Conservation (phyloP, 1,139 yeast genomes). For the Spathaspora sp. region DNA sequence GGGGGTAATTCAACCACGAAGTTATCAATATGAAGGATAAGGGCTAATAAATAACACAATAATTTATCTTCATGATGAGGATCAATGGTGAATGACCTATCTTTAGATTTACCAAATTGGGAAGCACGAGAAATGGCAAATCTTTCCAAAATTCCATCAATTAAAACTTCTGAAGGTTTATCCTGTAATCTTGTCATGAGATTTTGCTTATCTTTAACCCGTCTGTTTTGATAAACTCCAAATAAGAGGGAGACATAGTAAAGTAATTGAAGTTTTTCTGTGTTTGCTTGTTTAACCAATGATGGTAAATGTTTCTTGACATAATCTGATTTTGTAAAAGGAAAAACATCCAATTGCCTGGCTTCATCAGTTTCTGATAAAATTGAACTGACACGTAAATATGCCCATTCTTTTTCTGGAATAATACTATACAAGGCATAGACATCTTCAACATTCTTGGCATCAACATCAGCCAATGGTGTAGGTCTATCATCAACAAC, state of each 20-base stretch:
- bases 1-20: constrained; percentile 78
- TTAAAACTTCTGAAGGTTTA: constrained; percentile 66
- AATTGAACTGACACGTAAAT: constrained; percentile 59
- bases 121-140: constrained; percentile 69
- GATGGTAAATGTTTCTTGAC: constrained; percentile 50
- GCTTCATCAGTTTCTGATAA: constrained; percentile 51
- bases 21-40: constrained; percentile 73
- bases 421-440: constrained; percentile 74
- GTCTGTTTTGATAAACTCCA: constrained; percentile 76
- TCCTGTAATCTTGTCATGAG: constrained; percentile 59
- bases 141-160: constrained; percentile 71
- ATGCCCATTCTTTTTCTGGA: constrained; percentile 62
- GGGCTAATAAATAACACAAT: constrained; percentile 72
- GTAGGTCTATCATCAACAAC: constrained; percentile 75
- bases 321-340: constrained; percentile 58
- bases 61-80: constrained; percentile 87
- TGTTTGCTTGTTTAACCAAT: constrained; percentile 43
- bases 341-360: constrained; percentile 56
- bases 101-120: constrained; percentile 70
- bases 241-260: constrained; percentile 77
- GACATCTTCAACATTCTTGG: constrained; percentile 77
- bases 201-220: constrained; percentile 58
- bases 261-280: constrained; percentile 62
- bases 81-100: constrained; percentile 72
- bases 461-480: constrained; percentile 73